These are phyloP conservation scores for Schizopora paradoxa DNA, from an alignment of 1,284 basidiomycete genomes.

Conservation along the genomic window DNA sequence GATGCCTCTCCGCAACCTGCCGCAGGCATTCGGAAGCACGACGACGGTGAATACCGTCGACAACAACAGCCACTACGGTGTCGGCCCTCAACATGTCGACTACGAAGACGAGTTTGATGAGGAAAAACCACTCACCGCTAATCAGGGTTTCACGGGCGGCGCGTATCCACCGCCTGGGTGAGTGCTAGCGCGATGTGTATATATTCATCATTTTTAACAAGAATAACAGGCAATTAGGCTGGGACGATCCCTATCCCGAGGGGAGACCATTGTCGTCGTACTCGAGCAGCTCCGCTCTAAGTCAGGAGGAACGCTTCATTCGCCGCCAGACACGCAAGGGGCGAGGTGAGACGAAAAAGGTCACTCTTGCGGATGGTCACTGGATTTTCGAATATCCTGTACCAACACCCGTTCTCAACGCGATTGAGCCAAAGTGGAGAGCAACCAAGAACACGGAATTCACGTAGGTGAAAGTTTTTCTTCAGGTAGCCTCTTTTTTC, in stretches of 20 bases:
- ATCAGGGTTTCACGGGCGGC: constrained; percentile 47
- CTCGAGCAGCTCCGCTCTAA: constrained; percentile 59
- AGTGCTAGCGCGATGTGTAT: constrained; percentile 7
- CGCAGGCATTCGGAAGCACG: constrained; percentile 46
- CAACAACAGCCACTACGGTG: too few species aligned
- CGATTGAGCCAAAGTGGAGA: constrained; percentile 79
- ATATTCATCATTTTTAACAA: constrained; percentile 6
- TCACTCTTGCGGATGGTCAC: constrained; percentile 89
- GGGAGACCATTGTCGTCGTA: constrained; percentile 57
- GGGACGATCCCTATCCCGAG: constrained; percentile 63
- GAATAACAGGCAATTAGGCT: constrained; percentile 48
- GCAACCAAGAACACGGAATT: constrained; percentile 75
- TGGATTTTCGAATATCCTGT: constrained; percentile 91
- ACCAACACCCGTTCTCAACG: constrained; percentile 80
- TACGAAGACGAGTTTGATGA: constrained; percentile 65
- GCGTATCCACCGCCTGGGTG: constrained; percentile 55
- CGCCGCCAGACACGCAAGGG: constrained; percentile 87
- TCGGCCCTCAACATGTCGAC: constrained; percentile 34
- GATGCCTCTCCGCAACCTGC: constrained; percentile 30
- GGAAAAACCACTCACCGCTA: constrained; percentile 63
- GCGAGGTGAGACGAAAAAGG: constrained; percentile 88
- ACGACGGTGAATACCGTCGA: constrained; percentile 47
- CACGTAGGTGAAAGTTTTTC: constrained; percentile 51
- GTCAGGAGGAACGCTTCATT: constrained; percentile 65
- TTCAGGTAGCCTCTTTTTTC: constrained; percentile 5